phyloP scores from a whole-genome alignment of 768 basidiomycete genomes.

The Panus rudis region DNA sequence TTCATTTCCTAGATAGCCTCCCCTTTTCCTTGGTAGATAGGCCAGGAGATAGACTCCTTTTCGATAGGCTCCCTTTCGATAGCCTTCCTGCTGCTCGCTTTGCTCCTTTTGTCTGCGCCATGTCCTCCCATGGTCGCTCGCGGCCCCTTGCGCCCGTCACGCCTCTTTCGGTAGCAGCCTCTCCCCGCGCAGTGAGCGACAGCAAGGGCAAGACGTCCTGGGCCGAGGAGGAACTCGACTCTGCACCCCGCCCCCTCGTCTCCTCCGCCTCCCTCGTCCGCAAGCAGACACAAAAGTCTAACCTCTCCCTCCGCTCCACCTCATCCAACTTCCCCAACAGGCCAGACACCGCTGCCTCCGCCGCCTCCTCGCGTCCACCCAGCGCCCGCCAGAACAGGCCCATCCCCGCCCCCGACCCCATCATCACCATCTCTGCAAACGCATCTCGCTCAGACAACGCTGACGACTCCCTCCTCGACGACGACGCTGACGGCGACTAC shows the following conservation, averaged over 20 bases:
- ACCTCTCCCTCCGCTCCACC: conserved; percentile 23
- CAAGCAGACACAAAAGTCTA: conserved; percentile 21
- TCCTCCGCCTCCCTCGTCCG: conserved; percentile 15
- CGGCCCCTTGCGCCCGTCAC: conserved; percentile 12
- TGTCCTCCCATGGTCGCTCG: conserved; percentile 4
- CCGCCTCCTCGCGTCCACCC: background rate
- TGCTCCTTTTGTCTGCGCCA: background rate
- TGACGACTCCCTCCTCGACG: conserved; percentile 26
- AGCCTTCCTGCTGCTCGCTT: background rate
- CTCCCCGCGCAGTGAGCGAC: conserved; percentile 33
- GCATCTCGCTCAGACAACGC: conserved; percentile 24
- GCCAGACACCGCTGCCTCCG: conserved; percentile 5
- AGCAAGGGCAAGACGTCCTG: conserved; percentile 40
- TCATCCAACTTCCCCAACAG: conserved; percentile 11
- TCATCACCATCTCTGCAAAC: conserved; percentile 43
- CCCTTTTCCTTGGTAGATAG: background rate
- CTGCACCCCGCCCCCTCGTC: conserved; percentile 15
- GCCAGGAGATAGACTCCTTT: background rate
- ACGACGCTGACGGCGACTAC: conserved; percentile 70
- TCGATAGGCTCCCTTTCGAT: too few relatives aligned
- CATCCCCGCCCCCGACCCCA: conserved; percentile 35
- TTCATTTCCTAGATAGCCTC: background rate
- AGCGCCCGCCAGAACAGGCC: conserved; percentile 14
- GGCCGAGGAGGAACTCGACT: conserved; percentile 42
- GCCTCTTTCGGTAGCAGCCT: conserved; percentile 30